Percentiles rank a stretch among this genome's conserved stretches.
Conservation (phyloP, 1,139 yeast genomes). For the Geotrichum europaeum region DNA sequence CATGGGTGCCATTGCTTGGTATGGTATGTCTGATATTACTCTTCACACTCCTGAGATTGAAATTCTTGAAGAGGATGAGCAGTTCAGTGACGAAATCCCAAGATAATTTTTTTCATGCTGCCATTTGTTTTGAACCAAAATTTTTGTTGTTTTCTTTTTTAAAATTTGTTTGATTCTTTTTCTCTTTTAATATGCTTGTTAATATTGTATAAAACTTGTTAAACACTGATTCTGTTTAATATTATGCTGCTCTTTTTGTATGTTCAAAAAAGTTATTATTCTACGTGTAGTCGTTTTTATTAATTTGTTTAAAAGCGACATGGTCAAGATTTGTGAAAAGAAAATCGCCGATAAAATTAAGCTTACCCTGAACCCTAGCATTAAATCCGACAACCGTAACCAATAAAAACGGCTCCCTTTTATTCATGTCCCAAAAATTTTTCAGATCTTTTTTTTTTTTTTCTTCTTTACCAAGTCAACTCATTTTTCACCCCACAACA, state of each 20-base stretch:
- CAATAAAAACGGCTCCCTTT: not conserved
- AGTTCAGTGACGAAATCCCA: not conserved
- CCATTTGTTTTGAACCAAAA: not conserved
- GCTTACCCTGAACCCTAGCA: not conserved
- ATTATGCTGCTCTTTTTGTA: not conserved
- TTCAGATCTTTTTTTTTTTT: not conserved
- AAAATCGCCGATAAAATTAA: not conserved
- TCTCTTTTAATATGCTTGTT: not conserved
- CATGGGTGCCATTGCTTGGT: slow-evolving; percentile 63
- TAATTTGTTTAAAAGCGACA: not conserved
- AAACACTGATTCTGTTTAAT: not conserved
- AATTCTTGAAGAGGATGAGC: slow-evolving; percentile 2
- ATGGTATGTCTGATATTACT: slow-evolving; percentile 66
- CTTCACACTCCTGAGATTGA: not conserved
- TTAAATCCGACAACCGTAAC: not conserved
- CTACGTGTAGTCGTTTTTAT: not conserved
- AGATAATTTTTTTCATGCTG: not conserved
- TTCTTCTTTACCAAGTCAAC: not conserved
- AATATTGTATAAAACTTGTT: not conserved
- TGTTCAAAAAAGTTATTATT: not conserved
- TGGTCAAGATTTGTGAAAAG: not conserved
- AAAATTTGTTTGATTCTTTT: not conserved
- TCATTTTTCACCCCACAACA: not conserved
- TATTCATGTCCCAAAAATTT: not conserved
- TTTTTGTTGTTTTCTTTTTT: not conserved